These are phyloP conservation scores for Sclerotinia sclerotiorum DNA, from an alignment of 2,329 filamentous ascomycete genomes.

Conservation along the genomic window DNA sequence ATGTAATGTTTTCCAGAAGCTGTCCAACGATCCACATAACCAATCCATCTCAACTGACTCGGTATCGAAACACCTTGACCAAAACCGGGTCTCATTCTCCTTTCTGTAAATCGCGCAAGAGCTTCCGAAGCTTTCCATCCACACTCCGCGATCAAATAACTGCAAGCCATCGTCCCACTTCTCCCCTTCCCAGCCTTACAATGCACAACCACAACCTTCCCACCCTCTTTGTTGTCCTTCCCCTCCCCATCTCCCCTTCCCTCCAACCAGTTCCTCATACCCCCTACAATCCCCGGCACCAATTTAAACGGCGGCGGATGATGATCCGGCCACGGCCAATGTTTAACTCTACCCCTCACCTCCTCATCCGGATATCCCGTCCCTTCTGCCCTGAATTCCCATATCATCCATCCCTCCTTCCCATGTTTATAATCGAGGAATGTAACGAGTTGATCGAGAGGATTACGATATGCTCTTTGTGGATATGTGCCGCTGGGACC, in stretches of 20 bases:
- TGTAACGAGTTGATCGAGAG: slow-evolving; percentile 78
- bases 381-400: slow-evolving; percentile 96
- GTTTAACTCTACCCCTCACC: slow-evolving; percentile 80
- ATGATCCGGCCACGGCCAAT: slow-evolving; percentile 96
- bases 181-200: slow-evolving; percentile 97
- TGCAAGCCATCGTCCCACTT: slow-evolving; percentile 83
- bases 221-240: slow-evolving; percentile 36
- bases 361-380: slow-evolving; percentile 92
- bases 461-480: slow-evolving; percentile 89
- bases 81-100: slow-evolving; percentile 86
- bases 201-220: slow-evolving; percentile 82
- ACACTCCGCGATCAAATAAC: slow-evolving; percentile 87
- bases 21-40: slow-evolving; percentile 87
- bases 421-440: slow-evolving; percentile 87
- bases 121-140: slow-evolving; percentile 66
- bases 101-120: slow-evolving; percentile 68
- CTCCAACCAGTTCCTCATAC: slow-evolving; percentile 87
- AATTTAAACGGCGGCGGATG: slow-evolving; percentile 91
- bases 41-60: slow-evolving; percentile 83
- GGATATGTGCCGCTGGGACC: slow-evolving; percentile 89
- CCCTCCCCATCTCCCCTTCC: slow-evolving; percentile 42
- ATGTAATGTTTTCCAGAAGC: slow-evolving; percentile 73
- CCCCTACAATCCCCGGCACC: slow-evolving; percentile 84
- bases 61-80: slow-evolving; percentile 90
- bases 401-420: slow-evolving; percentile 79